These are phyloP conservation scores for Eucalyptus grandis DNA, from an alignment of 345 rosid species.

Conservation along the genomic window DNA sequence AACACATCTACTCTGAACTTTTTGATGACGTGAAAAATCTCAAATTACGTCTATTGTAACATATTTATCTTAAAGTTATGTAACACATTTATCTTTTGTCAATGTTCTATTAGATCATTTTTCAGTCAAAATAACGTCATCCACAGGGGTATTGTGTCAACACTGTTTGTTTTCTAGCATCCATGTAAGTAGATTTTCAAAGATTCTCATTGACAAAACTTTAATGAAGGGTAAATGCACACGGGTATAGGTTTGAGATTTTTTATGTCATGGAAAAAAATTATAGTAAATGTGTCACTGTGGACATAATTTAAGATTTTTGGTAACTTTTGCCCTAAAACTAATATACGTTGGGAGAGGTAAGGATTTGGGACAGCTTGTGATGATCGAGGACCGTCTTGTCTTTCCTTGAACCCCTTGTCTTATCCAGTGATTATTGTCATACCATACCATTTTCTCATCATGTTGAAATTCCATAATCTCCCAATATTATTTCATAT, in stretches of 20 bases:
- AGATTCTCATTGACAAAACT: too few species aligned
- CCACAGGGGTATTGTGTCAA: too few species aligned
- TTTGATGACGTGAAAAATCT: too few species aligned
- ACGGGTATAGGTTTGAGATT: too few species aligned
- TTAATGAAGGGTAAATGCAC: accelerated
- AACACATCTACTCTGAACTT: too few species aligned
- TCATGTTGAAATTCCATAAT: background rate
- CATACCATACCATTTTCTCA: background rate
- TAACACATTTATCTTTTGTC: too few species aligned
- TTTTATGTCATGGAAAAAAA: too few species aligned
- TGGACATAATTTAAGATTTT: too few species aligned
- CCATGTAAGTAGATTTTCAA: too few species aligned
- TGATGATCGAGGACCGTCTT: accelerated
- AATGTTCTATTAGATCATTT: too few species aligned
- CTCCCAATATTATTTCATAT: background rate
- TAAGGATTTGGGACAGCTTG: background rate
- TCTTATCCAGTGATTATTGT: background rate
- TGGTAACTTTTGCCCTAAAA: too few species aligned
- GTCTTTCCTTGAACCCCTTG: accelerated
- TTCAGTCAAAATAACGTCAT: too few species aligned
- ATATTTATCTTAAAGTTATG: accelerated
- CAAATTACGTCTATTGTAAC: accelerated
- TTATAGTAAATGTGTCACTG: accelerated
- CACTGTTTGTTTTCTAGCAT: accelerated
- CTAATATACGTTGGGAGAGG: accelerated